phyloP scores from a whole-genome alignment of 352 stramenopile species.

The Phytophthora agathidicida region DNA sequence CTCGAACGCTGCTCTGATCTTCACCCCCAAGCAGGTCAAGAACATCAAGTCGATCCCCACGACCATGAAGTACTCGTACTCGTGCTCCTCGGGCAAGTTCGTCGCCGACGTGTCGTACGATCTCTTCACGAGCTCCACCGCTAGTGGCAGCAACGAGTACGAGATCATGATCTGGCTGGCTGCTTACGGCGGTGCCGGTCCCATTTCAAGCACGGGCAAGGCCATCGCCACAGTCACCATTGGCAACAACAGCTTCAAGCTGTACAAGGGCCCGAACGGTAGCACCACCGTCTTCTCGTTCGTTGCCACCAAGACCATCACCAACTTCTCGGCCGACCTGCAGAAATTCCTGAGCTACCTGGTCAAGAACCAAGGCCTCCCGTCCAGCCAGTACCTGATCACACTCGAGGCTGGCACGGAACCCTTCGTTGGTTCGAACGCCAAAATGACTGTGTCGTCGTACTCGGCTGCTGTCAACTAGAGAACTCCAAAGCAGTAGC shows the following conservation, averaged over 20 bases:
- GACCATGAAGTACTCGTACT: slow-evolving; percentile 36
- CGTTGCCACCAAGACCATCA: slow-evolving; percentile 27
- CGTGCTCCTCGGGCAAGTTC: slow-evolving; percentile 30
- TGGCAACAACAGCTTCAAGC: slow-evolving; percentile 25
- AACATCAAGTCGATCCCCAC: slow-evolving; percentile 37
- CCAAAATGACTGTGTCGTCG: slow-evolving; percentile 29
- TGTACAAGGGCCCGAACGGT: slow-evolving; percentile 40
- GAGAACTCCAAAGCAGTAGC: no score
- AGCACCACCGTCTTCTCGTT: slow-evolving; percentile 40
- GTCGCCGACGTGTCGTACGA: no score
- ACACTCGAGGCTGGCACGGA: slow-evolving; percentile 35
- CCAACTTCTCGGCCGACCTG: no score
- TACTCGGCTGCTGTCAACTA: slow-evolving; percentile 26
- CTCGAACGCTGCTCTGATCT: slow-evolving; percentile 44
- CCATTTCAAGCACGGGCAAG: slow-evolving; percentile 37
- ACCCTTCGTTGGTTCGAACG: slow-evolving; percentile 30
- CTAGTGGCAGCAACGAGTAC: no score
- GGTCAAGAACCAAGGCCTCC: slow-evolving; percentile 24
- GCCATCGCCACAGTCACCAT: slow-evolving; percentile 28
- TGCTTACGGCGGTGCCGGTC: slow-evolving; percentile 27
- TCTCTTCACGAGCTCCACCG: no score
- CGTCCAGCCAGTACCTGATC: slow-evolving; percentile 35
- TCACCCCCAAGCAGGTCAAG: slow-evolving; percentile 31
- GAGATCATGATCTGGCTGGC: no score
- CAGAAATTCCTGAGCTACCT: slow-evolving; percentile 35